A percentile compares a stretch with the other conserved stretches of the same genome.
Conservation (phyloP, 805 yeast genomes). For the Saccharomycopsis sp. region DNA sequence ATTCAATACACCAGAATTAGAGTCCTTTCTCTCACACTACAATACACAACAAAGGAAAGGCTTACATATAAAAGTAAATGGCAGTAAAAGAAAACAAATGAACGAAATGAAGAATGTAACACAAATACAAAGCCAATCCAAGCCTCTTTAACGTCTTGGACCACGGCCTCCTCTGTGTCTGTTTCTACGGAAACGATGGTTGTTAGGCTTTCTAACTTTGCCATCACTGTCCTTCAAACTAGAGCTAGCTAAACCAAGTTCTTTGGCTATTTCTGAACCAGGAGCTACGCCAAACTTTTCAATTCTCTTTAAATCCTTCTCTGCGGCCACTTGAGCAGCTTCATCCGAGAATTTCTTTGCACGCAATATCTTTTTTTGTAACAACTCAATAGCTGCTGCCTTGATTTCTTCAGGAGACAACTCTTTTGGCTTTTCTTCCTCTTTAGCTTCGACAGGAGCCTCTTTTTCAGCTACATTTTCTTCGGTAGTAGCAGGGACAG, state of each 20-base stretch:
- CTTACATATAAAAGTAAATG: background rate
- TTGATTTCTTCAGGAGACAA: slow-evolving; percentile 66
- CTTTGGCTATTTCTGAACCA: slow-evolving; percentile 60
- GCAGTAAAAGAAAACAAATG: background rate
- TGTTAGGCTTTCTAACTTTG: slow-evolving; percentile 4
- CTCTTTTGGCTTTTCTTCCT: slow-evolving; percentile 29
- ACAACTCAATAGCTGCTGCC: slow-evolving; percentile 56
- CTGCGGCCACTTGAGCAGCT: slow-evolving; percentile 39
- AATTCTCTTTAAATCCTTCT: slow-evolving; percentile 60
- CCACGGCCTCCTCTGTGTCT: background rate
- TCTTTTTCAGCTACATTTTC: slow-evolving; percentile 8
- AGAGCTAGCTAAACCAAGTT: slow-evolving; percentile 49
- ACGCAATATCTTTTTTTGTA: slow-evolving; percentile 61
- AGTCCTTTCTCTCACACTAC: too few species aligned
- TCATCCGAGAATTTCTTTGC: slow-evolving; percentile 76
- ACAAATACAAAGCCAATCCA: background rate
- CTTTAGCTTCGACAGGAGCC: slow-evolving; percentile 17
- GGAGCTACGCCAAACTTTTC: slow-evolving; percentile 78
- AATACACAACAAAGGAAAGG: background rate
- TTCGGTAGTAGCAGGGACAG: slow-evolving; percentile 20
- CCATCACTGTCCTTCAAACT: background rate
- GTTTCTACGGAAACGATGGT: background rate
- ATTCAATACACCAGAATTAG: too few species aligned
- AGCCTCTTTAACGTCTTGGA: background rate
- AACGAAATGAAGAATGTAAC: background rate